Conservation (phyloP, 163 green algal species). For the Chlorella variabilis region DNA sequence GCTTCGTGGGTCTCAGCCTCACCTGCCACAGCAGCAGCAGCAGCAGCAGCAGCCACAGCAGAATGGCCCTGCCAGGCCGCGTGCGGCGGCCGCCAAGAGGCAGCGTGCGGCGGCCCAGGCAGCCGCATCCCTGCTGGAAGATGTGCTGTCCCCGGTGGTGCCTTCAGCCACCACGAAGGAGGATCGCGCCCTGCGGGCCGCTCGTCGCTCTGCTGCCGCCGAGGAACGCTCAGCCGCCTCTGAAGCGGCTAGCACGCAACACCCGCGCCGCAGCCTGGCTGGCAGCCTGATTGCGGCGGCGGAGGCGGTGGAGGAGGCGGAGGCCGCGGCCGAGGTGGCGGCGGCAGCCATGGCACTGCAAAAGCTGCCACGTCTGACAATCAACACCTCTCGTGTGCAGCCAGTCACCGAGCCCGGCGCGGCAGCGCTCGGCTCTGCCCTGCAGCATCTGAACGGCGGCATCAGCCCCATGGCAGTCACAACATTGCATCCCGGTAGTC, state of each 20-base stretch:
- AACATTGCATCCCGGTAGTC: too few species aligned
- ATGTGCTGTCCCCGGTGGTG: not conserved
- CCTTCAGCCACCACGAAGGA: not conserved
- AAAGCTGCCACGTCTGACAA: not conserved
- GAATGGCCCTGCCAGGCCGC: not conserved
- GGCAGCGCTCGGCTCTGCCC: not conserved
- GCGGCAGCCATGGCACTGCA: not conserved
- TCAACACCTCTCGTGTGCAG: not conserved
- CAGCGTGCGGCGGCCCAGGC: not conserved
- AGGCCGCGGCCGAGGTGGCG: not conserved
- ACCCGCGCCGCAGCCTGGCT: not conserved
- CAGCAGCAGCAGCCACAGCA: not conserved
- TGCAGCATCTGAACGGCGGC: not conserved
- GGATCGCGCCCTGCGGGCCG: not conserved
- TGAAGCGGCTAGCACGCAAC: not conserved
- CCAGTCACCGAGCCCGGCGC: not conserved
- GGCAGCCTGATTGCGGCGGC: conserved; percentile 9
- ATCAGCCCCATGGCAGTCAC: too few species aligned
- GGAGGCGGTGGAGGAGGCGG: not conserved
- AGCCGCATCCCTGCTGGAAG: not conserved
- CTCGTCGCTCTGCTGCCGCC: not conserved
- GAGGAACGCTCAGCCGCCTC: not conserved
- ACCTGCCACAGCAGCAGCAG: not conserved
- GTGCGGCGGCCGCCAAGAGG: not conserved
- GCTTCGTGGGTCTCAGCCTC: too few species aligned